A percentile compares a stretch with the other conserved stretches of the same genome.
Conservation (phyloP, 345 rosid species). For the Eucalyptus tenuipes region DNA sequence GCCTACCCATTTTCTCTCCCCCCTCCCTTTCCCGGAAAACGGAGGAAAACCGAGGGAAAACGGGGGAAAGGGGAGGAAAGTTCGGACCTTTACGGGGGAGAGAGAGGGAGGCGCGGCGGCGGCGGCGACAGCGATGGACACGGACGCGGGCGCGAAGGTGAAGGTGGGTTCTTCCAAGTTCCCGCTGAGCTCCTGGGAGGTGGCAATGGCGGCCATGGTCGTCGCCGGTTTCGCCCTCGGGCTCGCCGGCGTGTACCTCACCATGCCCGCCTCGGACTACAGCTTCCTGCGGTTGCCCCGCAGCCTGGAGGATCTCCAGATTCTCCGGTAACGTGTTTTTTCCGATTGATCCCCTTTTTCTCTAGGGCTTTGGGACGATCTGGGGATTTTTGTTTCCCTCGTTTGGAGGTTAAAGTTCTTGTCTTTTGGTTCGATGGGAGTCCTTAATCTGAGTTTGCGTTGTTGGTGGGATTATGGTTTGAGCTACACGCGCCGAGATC, state of each 20-base stretch:
- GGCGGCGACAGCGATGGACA: background rate
- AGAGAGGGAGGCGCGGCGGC: background rate
- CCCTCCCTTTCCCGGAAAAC: background rate
- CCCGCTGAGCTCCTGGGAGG: constrained; percentile 61
- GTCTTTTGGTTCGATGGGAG: background rate
- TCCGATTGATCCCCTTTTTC: background rate
- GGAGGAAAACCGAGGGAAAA: background rate
- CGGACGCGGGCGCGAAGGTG: background rate
- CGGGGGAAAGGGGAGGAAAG: constrained; percentile 7
- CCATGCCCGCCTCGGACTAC: constrained; percentile 90
- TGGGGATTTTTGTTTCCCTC: background rate
- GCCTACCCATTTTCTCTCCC: background rate
- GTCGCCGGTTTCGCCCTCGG: constrained; percentile 43
- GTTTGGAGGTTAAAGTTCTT: background rate
- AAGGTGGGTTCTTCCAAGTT: constrained; percentile 3
- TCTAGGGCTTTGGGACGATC: background rate
- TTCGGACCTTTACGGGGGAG: background rate
- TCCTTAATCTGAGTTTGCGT: background rate
- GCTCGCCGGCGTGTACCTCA: constrained; percentile 59
- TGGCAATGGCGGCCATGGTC: constrained; percentile 43
- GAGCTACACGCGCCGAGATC: background rate
- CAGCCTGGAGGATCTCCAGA: constrained; percentile 79
- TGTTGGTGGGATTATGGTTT: background rate
- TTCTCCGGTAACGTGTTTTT: constrained; percentile 43
- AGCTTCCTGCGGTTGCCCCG: constrained; percentile 93